Evolutionary conservation across 2,329 filamentous ascomycete genomes (phyloP).

Genomic region (Aspergillus neotritici): DNA sequence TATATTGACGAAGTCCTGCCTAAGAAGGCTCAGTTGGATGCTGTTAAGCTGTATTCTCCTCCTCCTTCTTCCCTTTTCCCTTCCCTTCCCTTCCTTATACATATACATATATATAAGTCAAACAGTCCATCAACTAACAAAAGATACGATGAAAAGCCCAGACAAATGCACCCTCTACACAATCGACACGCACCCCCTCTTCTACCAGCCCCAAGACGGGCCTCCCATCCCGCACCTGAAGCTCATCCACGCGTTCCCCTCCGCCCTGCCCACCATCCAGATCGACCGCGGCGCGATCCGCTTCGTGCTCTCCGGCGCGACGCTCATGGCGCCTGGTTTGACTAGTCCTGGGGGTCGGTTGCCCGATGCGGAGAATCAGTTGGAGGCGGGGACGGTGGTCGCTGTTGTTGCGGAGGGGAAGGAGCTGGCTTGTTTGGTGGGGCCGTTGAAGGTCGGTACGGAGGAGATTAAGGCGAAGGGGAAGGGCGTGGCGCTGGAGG

Average conservation of each 20-base stretch:
- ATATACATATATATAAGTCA: too few species aligned
- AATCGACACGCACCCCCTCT: conserved; percentile 69
- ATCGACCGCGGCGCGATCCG: conserved; percentile 95
- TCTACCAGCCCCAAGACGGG: conserved; percentile 80
- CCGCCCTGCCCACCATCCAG: conserved; percentile 73
- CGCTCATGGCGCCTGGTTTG: conserved; percentile 91
- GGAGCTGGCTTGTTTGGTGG: conserved; percentile 82
- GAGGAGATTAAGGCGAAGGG: conserved; percentile 89
- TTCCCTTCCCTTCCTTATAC: background rate
- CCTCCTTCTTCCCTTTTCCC: background rate
- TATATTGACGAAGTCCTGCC: conserved; percentile 92
- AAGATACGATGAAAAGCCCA: conserved; percentile 43
- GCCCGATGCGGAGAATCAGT: conserved; percentile 58
- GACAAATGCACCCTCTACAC: conserved; percentile 87
- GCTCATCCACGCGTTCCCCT: conserved; percentile 84
- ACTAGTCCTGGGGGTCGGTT: conserved; percentile 77
- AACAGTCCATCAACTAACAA: too few species aligned
- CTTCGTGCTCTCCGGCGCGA: conserved; percentile 88
- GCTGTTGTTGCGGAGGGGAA: conserved; percentile 92
- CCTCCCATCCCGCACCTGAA: conserved; percentile 80
- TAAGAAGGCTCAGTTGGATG: conserved; percentile 85
- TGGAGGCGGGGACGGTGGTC: conserved; percentile 76
- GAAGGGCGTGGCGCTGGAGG: conserved; percentile 90
- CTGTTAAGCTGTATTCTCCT: conserved; percentile 68
- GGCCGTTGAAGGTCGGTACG: conserved; percentile 75